Base-by-base conservation (phyloP, 2,329 filamentous ascomycete species). In the Lachnellula hyalina region DNA sequence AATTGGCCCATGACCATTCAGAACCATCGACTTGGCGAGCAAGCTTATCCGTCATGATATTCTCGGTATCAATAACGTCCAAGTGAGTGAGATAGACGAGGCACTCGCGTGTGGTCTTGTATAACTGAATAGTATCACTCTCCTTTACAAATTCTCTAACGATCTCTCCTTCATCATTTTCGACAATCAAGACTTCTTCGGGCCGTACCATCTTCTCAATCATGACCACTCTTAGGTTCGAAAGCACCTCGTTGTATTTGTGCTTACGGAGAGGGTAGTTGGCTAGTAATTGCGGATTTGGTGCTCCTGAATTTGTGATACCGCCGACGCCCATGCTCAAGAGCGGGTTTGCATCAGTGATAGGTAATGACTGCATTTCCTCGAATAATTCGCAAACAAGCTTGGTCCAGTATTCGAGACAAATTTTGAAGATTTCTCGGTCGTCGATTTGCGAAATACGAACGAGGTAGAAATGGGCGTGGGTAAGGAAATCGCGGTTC, bases 1-100 rank as follows among this genome's bases (percentile, higher is more conserved):
- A 99, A 76, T 99, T 99, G 61, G 92, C 90, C 94, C 94, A 99
- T 6, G 95, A 99, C 94, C 94, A 99, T 73, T 99, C 95, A 2
- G 83, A 81, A 21, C 91, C 91, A 70, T 99, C 94, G 12, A 99
- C 94, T 73, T 99, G 94, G 63, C 91, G 87, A 34, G 91, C 86
- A 51, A 99, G 80, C 76, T 99, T 99, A 70, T 99, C 95, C 4
- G 94, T 96, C 95, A 99, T 99, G 76, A 99, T 99, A 60, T 89
- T 89, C 74, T 99, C 94, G 0, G 93, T 99, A 69, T 99, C 94
- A 58, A 96, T 86, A 41, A 99, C 95, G 68, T 99, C 94, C 67
- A 99, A 76, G 77, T 99, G 94, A 35, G 95, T 99, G 53, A 99
- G 81, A 72, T 97, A 99, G 54, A 99, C 94, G 51, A 99, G 76